Conservation (phyloP, 805 yeast species). For the Candida germanica region DNA sequence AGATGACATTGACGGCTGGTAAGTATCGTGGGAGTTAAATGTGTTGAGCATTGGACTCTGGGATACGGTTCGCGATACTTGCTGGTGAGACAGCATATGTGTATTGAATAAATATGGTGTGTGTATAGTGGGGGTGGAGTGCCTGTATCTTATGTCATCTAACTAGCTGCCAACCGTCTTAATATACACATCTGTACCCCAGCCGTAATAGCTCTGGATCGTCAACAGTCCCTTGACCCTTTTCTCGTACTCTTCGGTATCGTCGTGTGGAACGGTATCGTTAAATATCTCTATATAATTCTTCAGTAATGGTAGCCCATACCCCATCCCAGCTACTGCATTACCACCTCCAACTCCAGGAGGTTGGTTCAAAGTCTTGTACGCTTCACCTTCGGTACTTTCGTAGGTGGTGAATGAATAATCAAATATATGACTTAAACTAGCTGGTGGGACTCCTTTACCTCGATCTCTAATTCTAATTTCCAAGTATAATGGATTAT, state of each 20-base stretch:
- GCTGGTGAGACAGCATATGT: no score
- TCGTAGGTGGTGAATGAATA: conserved; percentile 84
- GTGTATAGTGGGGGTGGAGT: background rate
- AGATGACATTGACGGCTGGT: no score
- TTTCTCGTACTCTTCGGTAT: conserved; percentile 6
- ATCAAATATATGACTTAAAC: conserved; percentile 69
- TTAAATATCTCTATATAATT: conserved; percentile 42
- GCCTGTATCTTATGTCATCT: background rate
- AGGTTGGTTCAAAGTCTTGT: conserved; percentile 61
- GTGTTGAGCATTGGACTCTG: background rate
- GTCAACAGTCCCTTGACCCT: conserved; percentile 37
- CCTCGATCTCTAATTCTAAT: conserved; percentile 83
- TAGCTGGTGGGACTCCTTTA: conserved; percentile 75
- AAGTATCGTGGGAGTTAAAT: background rate
- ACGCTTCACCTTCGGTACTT: conserved; percentile 53
- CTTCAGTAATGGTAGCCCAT: conserved; percentile 82
- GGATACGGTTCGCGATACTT: no score
- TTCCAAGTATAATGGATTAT: conserved; percentile 48
- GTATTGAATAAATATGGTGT: no score
- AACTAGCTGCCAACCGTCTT: conserved; percentile 30
- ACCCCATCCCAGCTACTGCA: conserved; percentile 91
- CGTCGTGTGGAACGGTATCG: conserved; percentile 21
- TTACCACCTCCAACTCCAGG: conserved; percentile 72
- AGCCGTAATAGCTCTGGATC: conserved; percentile 40
- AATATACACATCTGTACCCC: conserved; percentile 46